phyloP scores from a whole-genome alignment of 208 protist species.

The Trypanosoma theileri region DNA sequence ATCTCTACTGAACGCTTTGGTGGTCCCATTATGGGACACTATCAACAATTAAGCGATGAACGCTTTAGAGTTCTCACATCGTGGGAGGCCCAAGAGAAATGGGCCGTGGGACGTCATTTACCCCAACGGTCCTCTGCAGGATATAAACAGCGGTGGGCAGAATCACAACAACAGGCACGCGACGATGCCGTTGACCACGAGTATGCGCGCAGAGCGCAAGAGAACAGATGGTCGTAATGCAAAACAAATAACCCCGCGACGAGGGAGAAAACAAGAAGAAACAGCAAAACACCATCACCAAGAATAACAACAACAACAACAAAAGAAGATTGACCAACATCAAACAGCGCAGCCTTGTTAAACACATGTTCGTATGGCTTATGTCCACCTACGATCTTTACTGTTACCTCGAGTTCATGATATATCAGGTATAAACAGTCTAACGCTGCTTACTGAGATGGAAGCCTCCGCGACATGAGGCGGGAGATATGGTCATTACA shows the following conservation, averaged over 20 bases:
- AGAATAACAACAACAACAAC: too few species aligned
- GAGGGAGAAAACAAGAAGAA: too few species aligned
- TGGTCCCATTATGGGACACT: constrained; percentile 58
- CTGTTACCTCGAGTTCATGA: constrained; percentile 66
- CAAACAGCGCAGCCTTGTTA: constrained; percentile 33
- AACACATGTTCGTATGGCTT: constrained; percentile 37
- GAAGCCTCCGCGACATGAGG: constrained; percentile 35
- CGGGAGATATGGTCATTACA: constrained; percentile 12
- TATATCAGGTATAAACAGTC: constrained; percentile 36
- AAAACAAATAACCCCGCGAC: too few species aligned
- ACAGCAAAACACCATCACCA: too few species aligned
- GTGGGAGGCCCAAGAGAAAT: constrained; percentile 56
- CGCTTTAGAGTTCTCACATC: constrained; percentile 72
- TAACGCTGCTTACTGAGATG: constrained; percentile 61
- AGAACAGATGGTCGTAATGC: too few species aligned
- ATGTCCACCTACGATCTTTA: constrained; percentile 55
- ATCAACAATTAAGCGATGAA: constrained; percentile 84
- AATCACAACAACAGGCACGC: constrained; percentile 50
- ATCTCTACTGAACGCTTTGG: constrained; percentile 80
- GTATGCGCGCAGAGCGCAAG: constrained; percentile 60
- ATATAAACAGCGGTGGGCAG: constrained; percentile 63
- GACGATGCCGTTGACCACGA: constrained; percentile 67
- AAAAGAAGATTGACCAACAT: constrained; percentile 51
- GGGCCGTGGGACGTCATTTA: constrained; percentile 68
- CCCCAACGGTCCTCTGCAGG: constrained; percentile 67